These are phyloP conservation scores for Ogataea degrootiae DNA, from an alignment of 805 yeast species.

Conservation along the genomic window DNA sequence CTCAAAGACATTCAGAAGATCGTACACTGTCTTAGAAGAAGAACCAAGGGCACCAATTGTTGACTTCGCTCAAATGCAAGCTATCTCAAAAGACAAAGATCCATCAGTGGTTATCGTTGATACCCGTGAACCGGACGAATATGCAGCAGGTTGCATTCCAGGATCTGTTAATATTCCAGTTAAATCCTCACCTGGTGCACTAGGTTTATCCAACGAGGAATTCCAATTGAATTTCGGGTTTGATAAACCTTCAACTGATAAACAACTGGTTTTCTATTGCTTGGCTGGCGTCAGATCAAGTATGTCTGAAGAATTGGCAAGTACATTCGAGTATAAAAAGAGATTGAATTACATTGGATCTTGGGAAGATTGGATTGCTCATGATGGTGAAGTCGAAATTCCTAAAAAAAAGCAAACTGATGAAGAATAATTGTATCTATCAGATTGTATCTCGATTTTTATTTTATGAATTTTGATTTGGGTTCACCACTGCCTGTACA, in stretches of 20 bases:
- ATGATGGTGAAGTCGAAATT: slow-evolving; percentile 31
- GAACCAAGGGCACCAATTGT: slow-evolving; percentile 29
- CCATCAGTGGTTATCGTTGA: slow-evolving; percentile 57
- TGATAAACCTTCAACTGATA: slow-evolving; percentile 65
- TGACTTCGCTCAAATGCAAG: slow-evolving; percentile 32
- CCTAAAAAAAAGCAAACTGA: slow-evolving; percentile 8
- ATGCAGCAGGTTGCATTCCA: slow-evolving; percentile 70
- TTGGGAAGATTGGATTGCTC: slow-evolving; percentile 72
- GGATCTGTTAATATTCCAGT: slow-evolving; percentile 83
- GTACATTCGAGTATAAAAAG: slow-evolving; percentile 79
- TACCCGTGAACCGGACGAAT: slow-evolving; percentile 88
- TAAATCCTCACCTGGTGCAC: slow-evolving; percentile 89
- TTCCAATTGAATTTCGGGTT: slow-evolving; percentile 79
- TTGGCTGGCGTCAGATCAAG: slow-evolving; percentile 88
- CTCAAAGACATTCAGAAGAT: slow-evolving; percentile 7
- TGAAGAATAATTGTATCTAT: background rate
- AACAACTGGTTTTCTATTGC: slow-evolving; percentile 85
- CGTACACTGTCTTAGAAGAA: slow-evolving; percentile 25
- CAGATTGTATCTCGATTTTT: too few relatives aligned
- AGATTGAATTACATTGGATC: slow-evolving; percentile 87
- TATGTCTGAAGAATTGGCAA: slow-evolving; percentile 88
- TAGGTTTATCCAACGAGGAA: slow-evolving; percentile 72
- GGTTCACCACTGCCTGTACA: background rate
- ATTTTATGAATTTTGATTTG: background rate
- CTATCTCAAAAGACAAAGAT: slow-evolving; percentile 20